phyloP scores from a whole-genome alignment of 2,329 filamentous ascomycete species.

The Colletotrichum lini region DNA sequence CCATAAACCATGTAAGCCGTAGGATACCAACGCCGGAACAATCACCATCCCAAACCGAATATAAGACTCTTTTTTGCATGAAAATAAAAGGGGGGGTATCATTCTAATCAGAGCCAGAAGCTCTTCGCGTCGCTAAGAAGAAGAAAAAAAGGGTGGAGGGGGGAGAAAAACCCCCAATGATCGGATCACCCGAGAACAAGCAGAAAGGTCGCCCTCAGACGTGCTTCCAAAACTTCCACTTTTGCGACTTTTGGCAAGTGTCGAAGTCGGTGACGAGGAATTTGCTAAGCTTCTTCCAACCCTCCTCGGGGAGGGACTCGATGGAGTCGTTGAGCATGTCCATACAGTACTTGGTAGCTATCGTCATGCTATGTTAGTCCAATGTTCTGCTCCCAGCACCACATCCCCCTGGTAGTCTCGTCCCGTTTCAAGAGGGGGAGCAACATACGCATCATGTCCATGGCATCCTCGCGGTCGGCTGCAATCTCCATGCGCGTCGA shows the following conservation, averaged over 20 bases:
- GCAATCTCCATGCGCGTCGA: conserved; percentile 44
- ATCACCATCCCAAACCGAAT: neutral
- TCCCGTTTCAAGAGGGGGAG: neutral
- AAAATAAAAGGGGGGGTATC: conserved; percentile 33
- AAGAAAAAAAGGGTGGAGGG: neutral
- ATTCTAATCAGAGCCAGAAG: conserved; percentile 35
- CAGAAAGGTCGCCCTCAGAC: neutral
- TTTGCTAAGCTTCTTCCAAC: conserved; percentile 44
- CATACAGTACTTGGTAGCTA: conserved; percentile 45
- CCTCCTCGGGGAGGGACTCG: conserved; percentile 45
- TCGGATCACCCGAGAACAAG: too few relatives aligned
- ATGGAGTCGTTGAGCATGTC: conserved; percentile 46
- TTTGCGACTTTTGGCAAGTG: conserved; percentile 34
- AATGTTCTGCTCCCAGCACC: too few relatives aligned
- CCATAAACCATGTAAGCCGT: neutral
- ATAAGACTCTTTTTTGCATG: conserved; percentile 20
- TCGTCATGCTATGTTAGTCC: conserved; percentile 2
- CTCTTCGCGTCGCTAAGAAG: conserved; percentile 19
- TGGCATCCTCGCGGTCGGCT: conserved; percentile 39
- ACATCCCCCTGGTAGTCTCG: too few relatives aligned
- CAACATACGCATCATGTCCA: conserved; percentile 43
- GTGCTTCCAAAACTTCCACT: conserved; percentile 45
- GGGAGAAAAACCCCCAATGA: neutral
- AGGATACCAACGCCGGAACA: neutral
- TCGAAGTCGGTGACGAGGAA: conserved; percentile 38